Percentiles rank a stretch among this genome's conserved stretches.
Conservation (phyloP, 2,329 filamentous ascomycete genomes). For the Colletotrichum noveboracense region DNA sequence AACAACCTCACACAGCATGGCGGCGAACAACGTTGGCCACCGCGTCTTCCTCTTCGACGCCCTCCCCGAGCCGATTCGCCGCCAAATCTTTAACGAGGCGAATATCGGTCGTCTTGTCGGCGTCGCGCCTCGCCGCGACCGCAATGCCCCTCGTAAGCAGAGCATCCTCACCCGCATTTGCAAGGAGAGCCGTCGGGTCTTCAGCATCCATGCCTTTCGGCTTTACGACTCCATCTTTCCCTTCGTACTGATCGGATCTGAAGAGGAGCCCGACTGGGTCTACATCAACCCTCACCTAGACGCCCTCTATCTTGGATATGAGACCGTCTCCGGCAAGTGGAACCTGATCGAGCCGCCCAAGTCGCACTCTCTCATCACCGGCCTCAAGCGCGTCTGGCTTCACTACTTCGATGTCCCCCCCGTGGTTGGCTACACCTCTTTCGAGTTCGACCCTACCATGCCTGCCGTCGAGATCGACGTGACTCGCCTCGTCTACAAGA, state of each 20-base stretch:
- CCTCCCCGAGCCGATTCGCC: neutral
- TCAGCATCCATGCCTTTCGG: no score
- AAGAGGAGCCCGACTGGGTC: neutral
- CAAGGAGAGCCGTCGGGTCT: neutral
- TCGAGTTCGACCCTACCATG: neutral
- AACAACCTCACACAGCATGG: neutral
- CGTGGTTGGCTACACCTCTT: neutral
- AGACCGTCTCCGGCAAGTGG: neutral
- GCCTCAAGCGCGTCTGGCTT: neutral
- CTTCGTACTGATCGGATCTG: neutral
- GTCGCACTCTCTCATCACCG: neutral
- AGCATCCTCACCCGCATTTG: neutral
- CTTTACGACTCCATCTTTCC: neutral
- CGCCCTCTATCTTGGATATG: neutral
- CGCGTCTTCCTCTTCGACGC: neutral
- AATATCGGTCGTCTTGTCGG: neutral
- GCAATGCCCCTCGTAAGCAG: neutral
- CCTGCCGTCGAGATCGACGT: neutral
- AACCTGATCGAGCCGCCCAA: neutral
- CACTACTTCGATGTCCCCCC: neutral
- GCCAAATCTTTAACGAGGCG: rapidly evolving
- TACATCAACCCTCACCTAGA: neutral
- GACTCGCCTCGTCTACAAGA: neutral
- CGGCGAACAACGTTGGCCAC: neutral
- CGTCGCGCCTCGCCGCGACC: neutral